Base-by-base conservation (phyloP, 1,284 basidiomycete species). In the Moesziomyces antarcticus region DNA sequence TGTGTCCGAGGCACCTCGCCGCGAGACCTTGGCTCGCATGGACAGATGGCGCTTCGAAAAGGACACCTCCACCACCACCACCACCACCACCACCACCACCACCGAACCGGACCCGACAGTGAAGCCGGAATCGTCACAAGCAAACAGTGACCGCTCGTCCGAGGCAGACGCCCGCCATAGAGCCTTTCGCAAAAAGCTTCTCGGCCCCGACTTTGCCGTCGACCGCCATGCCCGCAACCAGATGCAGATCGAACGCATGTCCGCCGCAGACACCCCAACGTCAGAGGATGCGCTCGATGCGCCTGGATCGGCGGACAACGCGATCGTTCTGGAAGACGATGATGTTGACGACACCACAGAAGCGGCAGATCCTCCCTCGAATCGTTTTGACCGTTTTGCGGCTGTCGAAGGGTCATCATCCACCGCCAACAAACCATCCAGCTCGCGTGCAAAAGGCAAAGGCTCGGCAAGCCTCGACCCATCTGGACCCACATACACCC, bases 401-500 rank as follows among this genome's bases (percentile, higher is more conserved):
- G 54, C 66, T 5, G 5, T 37, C 14, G 20, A 43, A 52, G 63
- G 14, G 14, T 37, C 35, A 14, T 13, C 35, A 37, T 16, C 35
- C 14, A 37, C 48, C 62, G 9, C 50, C 45, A 1, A 60, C 60
- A 10, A 53, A 73, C 85, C 79, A 47, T 53, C 56, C 0, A 79
- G 79, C 47, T 61, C 71, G 44, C 84, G 87, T 82, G 85, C 47
- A 3, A 70, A 60, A 44, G 44, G 41, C 24, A 71, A 71, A 21
- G 41, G 30, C 13, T 66, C 57, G 46, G 55, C 85, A 3, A 78
- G 42, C 22, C 56, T 49, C 1, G 2, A 48, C 20, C 33, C 58
- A 25, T 11, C 50, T 2, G 51, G 35, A 3, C 50, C 57, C 10
- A 59, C 55, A 1, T 96, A 92, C 45, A 82, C 81, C 3, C 80